Percentiles rank a stretch among this genome's conserved stretches.
These are phyloP conservation scores for Opeltia flavorubescens DNA, from an alignment of 495 filamentous ascomycete genomes.

Conservation along the genomic window DNA sequence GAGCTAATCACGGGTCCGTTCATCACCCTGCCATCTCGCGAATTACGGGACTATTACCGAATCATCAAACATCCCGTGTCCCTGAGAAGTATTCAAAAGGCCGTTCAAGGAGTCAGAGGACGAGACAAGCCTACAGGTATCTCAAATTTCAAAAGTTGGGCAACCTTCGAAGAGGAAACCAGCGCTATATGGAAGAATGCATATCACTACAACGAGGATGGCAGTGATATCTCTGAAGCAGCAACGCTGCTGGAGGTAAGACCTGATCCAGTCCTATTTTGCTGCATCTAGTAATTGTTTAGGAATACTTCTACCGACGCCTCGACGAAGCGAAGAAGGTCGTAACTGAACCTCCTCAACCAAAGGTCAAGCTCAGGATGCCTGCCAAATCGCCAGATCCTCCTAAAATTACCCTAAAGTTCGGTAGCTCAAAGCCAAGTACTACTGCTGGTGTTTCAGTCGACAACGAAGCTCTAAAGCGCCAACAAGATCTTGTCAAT, in stretches of 20 bases:
- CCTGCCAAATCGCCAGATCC: constrained; percentile 41
- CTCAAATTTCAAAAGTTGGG: constrained; percentile 65
- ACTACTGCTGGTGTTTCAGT: constrained; percentile 29
- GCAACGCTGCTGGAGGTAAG: constrained; percentile 64
- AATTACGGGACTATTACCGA: constrained; percentile 60
- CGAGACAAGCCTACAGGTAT: constrained; percentile 46
- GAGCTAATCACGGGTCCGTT: constrained; percentile 49
- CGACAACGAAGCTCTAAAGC: constrained; percentile 34
- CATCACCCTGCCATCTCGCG: constrained; percentile 47
- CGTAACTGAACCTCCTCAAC: constrained; percentile 49
- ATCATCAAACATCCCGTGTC: constrained; percentile 61
- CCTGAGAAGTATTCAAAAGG: constrained; percentile 55
- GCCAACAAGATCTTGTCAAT: constrained; percentile 33
- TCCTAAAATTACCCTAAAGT: constrained; percentile 27
- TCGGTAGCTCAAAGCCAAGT: constrained; percentile 25
- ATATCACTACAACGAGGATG: constrained; percentile 77
- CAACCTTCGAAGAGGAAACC: constrained; percentile 62
- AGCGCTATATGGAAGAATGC: constrained; percentile 77
- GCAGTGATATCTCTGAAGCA: constrained; percentile 57
- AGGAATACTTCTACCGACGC: constrained; percentile 50
- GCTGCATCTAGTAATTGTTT: constrained; percentile 15
- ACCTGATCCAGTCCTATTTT: not conserved
- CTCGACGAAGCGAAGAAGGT: constrained; percentile 53
- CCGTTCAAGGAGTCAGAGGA: constrained; percentile 52
- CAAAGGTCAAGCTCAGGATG: constrained; percentile 68